Percentiles rank a stretch among this genome's conserved stretches.
Conservation (phyloP, 1,284 basidiomycete species). For the Phylloboletellus chloephorus region DNA sequence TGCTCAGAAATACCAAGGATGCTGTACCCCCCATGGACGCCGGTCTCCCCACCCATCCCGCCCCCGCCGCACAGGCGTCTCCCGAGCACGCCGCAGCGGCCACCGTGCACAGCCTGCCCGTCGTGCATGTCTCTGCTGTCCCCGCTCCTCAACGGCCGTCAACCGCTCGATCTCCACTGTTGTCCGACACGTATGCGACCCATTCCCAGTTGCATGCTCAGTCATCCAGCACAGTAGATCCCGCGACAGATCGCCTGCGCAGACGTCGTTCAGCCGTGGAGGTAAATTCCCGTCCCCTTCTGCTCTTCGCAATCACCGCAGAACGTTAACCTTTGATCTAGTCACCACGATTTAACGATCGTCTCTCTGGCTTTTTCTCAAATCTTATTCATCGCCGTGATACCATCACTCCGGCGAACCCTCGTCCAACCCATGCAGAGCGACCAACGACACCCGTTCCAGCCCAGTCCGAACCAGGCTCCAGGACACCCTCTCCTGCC, state of each 20-base stretch:
- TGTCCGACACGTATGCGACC: conserved; percentile 22
- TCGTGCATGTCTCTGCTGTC: conserved; percentile 42
- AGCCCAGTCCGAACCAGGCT: conserved; percentile 26
- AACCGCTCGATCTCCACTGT: conserved; percentile 25
- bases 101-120: conserved; percentile 57
- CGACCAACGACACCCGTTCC: conserved; percentile 24
- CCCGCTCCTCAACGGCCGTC: conserved; percentile 24
- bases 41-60: background rate
- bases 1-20: no score
- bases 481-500: conserved; percentile 48
- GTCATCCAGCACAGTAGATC: conserved; percentile 7
- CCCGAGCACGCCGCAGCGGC: conserved; percentile 37
- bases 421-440: conserved; percentile 27
- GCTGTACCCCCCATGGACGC: background rate
- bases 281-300: conserved; percentile 30
- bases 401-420: conserved; percentile 27
- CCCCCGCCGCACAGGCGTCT: background rate
- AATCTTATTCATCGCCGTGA: conserved; percentile 71
- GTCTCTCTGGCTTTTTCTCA: conserved; percentile 77
- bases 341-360: conserved; percentile 58
- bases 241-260: conserved; percentile 28
- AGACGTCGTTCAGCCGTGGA: conserved; percentile 44
- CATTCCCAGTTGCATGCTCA: conserved; percentile 22
- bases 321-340: conserved; percentile 25
- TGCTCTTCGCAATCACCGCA: conserved; percentile 3